These are phyloP conservation scores for Isoetes engelmannii DNA, from an alignment of 83 land plant species.

Conservation along the genomic window DNA sequence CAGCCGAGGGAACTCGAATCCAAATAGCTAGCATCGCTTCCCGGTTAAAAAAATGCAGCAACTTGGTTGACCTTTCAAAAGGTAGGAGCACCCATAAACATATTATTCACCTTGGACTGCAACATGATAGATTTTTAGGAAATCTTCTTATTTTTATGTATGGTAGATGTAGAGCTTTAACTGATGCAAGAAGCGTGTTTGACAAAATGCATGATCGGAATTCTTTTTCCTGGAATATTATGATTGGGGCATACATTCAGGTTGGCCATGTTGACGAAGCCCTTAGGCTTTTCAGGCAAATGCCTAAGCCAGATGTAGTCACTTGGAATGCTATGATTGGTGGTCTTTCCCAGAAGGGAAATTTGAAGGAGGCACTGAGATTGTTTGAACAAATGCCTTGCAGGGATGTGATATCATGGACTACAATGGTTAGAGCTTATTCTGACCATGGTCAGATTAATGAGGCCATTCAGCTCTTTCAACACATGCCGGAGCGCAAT, in stretches of 20 bases:
- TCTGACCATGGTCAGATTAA: background rate
- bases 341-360: background rate
- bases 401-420: background rate
- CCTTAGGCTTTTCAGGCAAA: background rate
- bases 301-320: slow-evolving; percentile 1
- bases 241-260: slow-evolving; percentile 2
- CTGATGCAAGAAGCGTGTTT: background rate
- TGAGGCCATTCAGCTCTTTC: background rate
- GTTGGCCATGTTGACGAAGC: background rate
- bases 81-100: background rate
- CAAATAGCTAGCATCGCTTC: background rate
- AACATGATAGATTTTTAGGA: background rate
- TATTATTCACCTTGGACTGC: background rate
- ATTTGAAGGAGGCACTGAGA: background rate
- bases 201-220: background rate
- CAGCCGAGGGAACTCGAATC: background rate
- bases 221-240: background rate
- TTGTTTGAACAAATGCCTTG: background rate
- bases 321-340: slow-evolving; percentile 7
- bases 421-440: background rate
- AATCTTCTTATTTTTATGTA: background rate
- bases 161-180: background rate
- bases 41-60: background rate
- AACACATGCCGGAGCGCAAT: background rate
- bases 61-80: background rate